Percentiles rank a stretch among this genome's conserved stretches.
These are phyloP conservation scores for Corallochytrium limacisporum DNA, from an alignment of 78 protist species.

Conservation along the genomic window DNA sequence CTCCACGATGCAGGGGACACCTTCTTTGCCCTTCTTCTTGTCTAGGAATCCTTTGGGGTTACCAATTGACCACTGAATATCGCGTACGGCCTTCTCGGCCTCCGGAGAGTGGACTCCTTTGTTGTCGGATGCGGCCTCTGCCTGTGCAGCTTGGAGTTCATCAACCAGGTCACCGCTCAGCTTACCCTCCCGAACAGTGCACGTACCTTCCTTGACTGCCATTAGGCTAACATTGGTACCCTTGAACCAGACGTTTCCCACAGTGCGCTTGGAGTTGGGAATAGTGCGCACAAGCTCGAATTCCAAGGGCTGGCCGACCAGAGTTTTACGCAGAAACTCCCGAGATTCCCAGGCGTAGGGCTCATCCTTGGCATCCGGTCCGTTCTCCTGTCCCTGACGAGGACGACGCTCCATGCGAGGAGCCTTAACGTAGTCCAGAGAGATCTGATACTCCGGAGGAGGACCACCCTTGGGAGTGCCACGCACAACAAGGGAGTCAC, in stretches of 20 bases:
- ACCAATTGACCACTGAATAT: no score
- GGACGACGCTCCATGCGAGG: conserved; percentile 2
- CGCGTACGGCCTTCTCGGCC: no score
- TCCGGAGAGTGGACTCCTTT: no score
- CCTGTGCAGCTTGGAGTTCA: not conserved
- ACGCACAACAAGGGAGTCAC: conserved; percentile 23
- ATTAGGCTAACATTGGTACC: no score
- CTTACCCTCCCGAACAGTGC: not conserved
- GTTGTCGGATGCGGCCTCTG: no score
- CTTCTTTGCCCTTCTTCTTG: no score
- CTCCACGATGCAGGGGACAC: conserved; percentile 29
- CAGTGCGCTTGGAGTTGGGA: no score
- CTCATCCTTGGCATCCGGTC: conserved; percentile 2
- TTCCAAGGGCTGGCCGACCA: conserved; percentile 18
- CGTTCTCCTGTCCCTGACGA: not conserved
- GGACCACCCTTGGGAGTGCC: conserved; percentile 12
- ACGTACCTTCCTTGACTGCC: no score
- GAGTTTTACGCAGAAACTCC: conserved; percentile 25
- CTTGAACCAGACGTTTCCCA: no score
- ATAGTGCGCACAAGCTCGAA: no score
- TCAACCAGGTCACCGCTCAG: not conserved
- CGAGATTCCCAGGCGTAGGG: conserved; percentile 45
- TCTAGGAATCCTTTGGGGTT: no score
- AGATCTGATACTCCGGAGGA: conserved; percentile 3
- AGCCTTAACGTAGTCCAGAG: not conserved